phyloP scores from a whole-genome alignment of 2,329 filamentous ascomycete species.

The Teratosphaeria viscida region DNA sequence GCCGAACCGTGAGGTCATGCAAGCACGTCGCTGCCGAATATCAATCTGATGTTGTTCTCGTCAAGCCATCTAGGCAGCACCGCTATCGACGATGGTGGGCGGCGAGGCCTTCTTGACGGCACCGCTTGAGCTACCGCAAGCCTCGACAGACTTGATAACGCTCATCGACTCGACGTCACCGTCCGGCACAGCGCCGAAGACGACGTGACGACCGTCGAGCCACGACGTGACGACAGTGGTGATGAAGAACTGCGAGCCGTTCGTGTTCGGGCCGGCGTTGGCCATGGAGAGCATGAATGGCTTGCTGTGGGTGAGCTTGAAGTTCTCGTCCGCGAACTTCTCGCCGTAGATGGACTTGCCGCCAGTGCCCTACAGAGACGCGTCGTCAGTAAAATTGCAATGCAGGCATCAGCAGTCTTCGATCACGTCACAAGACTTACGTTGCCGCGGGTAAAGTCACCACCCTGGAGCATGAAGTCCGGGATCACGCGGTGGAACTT shows the following conservation, averaged over 20 bases:
- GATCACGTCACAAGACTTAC: slow-evolving; percentile 42
- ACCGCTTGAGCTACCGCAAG: slow-evolving; percentile 45
- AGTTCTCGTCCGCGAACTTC: slow-evolving; percentile 97
- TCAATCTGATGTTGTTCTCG: neutral
- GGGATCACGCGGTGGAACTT: slow-evolving; percentile 96
- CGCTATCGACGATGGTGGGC: slow-evolving; percentile 44
- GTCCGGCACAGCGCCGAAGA: slow-evolving; percentile 62
- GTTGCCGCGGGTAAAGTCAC: slow-evolving; percentile 92
- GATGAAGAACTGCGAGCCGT: slow-evolving; percentile 59
- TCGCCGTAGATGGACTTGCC: slow-evolving; percentile 96
- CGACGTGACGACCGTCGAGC: slow-evolving; percentile 73
- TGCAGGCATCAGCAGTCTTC: neutral
- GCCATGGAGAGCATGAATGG: slow-evolving; percentile 97
- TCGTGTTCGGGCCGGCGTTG: slow-evolving; percentile 94
- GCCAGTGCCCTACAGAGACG: slow-evolving; percentile 62
- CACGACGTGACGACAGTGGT: slow-evolving; percentile 57
- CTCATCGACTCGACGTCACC: slow-evolving; percentile 44
- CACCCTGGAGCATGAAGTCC: slow-evolving; percentile 97
- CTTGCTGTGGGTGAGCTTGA: slow-evolving; percentile 79
- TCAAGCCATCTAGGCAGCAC: slow-evolving; percentile 24
- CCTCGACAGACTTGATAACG: slow-evolving; percentile 50
- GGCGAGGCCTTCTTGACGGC: slow-evolving; percentile 39
- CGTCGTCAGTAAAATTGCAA: slow-evolving; percentile 1
- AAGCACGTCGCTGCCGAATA: neutral
- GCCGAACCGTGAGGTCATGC: neutral